These are phyloP conservation scores for Calonectria crousiana DNA, from an alignment of 2,329 filamentous ascomycete species.

Conservation along the genomic window DNA sequence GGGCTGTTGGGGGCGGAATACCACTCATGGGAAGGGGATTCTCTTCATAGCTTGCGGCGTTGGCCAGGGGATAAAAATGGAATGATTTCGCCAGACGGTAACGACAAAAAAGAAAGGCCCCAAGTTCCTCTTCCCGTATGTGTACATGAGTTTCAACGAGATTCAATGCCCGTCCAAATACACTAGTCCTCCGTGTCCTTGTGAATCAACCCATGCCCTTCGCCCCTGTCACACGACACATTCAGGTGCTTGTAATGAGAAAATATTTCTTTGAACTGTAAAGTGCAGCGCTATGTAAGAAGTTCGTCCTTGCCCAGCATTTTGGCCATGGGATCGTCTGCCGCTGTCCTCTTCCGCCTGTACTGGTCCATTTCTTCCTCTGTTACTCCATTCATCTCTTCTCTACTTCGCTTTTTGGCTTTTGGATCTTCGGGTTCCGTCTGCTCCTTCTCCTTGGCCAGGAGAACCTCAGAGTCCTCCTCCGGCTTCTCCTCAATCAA, in stretches of 20 bases:
- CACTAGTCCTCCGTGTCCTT: slow-evolving; percentile 22
- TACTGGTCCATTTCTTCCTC: slow-evolving; percentile 92
- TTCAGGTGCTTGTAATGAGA: background rate
- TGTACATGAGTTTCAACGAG: slow-evolving; percentile 43
- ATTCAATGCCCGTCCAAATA: slow-evolving; percentile 29
- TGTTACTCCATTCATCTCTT: slow-evolving; percentile 80
- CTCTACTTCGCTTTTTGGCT: slow-evolving; percentile 78
- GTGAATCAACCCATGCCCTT: slow-evolving; percentile 15
- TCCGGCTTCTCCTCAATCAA: slow-evolving; percentile 50
- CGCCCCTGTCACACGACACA: background rate
- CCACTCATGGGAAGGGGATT: slow-evolving; percentile 55
- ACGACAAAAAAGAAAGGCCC: slow-evolving; percentile 37
- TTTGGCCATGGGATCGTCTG: slow-evolving; percentile 89
- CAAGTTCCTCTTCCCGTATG: slow-evolving; percentile 36
- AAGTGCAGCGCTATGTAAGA: slow-evolving; percentile 35
- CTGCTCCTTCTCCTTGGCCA: slow-evolving; percentile 37
- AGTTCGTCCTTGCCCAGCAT: slow-evolving; percentile 79
- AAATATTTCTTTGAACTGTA: background rate
- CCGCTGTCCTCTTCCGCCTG: slow-evolving; percentile 77
- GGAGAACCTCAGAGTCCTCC: slow-evolving; percentile 41
- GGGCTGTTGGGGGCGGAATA: slow-evolving; percentile 49
- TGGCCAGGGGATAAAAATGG: slow-evolving; percentile 62
- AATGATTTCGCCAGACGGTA: slow-evolving; percentile 53
- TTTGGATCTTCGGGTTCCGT: slow-evolving; percentile 47
- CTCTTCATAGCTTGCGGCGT: slow-evolving; percentile 65